Evolutionary conservation across 2,329 filamentous ascomycete genomes (phyloP), one percentile per base, ranked within the genome.

Genomic region (Trichophyton verrucosum): DNA sequence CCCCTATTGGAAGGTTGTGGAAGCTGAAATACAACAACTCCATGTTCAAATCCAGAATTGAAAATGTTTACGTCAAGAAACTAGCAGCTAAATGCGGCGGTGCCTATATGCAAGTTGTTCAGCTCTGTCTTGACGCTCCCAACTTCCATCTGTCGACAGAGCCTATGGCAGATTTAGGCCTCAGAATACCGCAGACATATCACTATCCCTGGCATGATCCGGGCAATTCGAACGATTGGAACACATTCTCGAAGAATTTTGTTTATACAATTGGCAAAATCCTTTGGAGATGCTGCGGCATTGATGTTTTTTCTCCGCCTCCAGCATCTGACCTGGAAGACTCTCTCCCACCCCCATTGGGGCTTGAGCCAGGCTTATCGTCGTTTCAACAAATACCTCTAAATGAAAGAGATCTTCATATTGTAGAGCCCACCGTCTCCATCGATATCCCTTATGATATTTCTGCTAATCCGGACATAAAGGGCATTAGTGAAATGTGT

Each of bases 31-130:
- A 86, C 68, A 80, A 79, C 24, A 77, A 82, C 20, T 73, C 76
- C 17, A 82, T 84, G 71, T 86, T 86, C 74, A 85, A 85, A 68
- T 76, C 81, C 57, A 76, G 83, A 42, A 76, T 86, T n/a, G 82
- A 85, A 68, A 81, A 81, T 65, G 77, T 85, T 1, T 86, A 84
- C 67, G 78, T 84, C 49, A 80, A 82, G 38, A 83, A 83, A 64
- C 72, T 86, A 36, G 81, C 80, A 1, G 79, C 81, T 0, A 86
- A 84, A 69, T 86, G 83, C 67, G 83, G 84, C n/a, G 82, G 77
- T 42, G 78, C 81, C 2, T 86, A 85, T 67, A 81, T 85, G 74
- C 79, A 82, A 64, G 80, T 81, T 2, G 83, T 86, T 9, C 80
- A 84, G 65, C 77, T 82, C 53, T 86, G 83, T 67, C 76, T 86